phyloP scores from a whole-genome alignment of 2,329 filamentous ascomycete species.

The Ceratocystis papillata region DNA sequence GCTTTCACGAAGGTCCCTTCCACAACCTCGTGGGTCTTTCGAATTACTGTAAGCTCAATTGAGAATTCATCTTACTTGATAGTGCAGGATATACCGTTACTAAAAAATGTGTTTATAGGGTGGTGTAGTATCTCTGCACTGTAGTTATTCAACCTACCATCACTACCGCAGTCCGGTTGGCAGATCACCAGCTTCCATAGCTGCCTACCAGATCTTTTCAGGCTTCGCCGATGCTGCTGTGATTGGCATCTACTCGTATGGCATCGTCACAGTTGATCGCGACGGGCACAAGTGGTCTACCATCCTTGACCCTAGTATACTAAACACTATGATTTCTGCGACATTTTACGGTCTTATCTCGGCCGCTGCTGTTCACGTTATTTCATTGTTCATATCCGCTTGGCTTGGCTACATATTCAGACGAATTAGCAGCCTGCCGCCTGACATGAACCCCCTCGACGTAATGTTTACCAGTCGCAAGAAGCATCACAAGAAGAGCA shows the following conservation, averaged over 20 bases:
- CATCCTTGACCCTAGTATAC: slow-evolving; percentile 47
- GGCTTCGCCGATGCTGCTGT: slow-evolving; percentile 55
- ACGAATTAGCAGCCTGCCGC: slow-evolving; percentile 69
- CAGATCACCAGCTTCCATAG: slow-evolving; percentile 66
- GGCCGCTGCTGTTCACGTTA: slow-evolving; percentile 55
- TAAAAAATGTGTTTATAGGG: slow-evolving; percentile 41
- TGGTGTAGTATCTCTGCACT: slow-evolving; percentile 60
- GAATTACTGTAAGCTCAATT: slow-evolving; percentile 53
- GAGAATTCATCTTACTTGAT: not conserved
- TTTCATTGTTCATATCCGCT: slow-evolving; percentile 59
- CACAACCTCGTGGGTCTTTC: slow-evolving; percentile 61
- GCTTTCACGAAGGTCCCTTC: slow-evolving; percentile 58
- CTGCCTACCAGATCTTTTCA: slow-evolving; percentile 82
- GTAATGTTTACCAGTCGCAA: slow-evolving; percentile 65
- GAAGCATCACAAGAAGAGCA: slow-evolving; percentile 61
- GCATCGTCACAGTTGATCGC: slow-evolving; percentile 38
- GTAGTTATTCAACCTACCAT: slow-evolving; percentile 71
- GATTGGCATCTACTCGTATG: slow-evolving; percentile 47
- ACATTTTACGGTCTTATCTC: slow-evolving; percentile 58
- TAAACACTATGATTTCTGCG: slow-evolving; percentile 51
- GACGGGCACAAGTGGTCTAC: slow-evolving; percentile 52
- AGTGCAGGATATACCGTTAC: not conserved
- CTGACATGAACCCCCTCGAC: slow-evolving; percentile 92
- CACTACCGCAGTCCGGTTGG: slow-evolving; percentile 57
- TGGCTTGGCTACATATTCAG: slow-evolving; percentile 72